Percentiles rank a stretch among this genome's conserved stretches.
phyloP scores from a whole-genome alignment of 2,329 filamentous ascomycete species.

The Diaporthe aspalathi region DNA sequence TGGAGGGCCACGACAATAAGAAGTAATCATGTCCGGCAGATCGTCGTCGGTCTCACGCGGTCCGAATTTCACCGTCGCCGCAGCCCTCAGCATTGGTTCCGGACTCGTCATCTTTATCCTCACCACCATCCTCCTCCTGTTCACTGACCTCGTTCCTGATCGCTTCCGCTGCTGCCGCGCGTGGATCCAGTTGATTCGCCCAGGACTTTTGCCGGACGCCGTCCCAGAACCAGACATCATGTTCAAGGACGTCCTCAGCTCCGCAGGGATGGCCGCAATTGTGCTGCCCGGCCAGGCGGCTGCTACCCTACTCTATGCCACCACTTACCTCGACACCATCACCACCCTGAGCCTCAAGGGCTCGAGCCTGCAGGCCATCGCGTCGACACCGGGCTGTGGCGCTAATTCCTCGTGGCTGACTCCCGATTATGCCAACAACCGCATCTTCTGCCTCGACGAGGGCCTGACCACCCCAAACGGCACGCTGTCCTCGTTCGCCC shows the following conservation, averaged over 20 bases:
- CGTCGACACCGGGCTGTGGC: slow-evolving; percentile 60
- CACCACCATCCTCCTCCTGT: background rate
- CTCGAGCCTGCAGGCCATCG: slow-evolving; percentile 55
- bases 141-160: slow-evolving; percentile 2
- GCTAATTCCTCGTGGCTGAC: slow-evolving; percentile 71
- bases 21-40: slow-evolving; percentile 15
- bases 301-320: slow-evolving; percentile 58
- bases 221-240: slow-evolving; percentile 29
- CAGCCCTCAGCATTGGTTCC: background rate
- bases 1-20: background rate
- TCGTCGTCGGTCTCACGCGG: background rate
- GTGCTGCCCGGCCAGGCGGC: slow-evolving; percentile 47
- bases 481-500: slow-evolving; percentile 57
- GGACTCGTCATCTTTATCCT: slow-evolving; percentile 3
- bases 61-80: background rate
- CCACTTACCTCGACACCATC: slow-evolving; percentile 61
- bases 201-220: slow-evolving; percentile 13
- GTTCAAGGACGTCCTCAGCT: slow-evolving; percentile 38
- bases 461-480: slow-evolving; percentile 60
- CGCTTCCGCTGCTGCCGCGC: slow-evolving; percentile 15
- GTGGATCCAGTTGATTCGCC: slow-evolving; percentile 21
- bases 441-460: slow-evolving; percentile 72
- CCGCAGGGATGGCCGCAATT: slow-evolving; percentile 40
- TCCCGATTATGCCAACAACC: slow-evolving; percentile 59
- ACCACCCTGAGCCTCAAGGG: slow-evolving; percentile 59